Conservation (phyloP, 2,329 filamentous ascomycete species). For the Clarireedia paspali region DNA sequence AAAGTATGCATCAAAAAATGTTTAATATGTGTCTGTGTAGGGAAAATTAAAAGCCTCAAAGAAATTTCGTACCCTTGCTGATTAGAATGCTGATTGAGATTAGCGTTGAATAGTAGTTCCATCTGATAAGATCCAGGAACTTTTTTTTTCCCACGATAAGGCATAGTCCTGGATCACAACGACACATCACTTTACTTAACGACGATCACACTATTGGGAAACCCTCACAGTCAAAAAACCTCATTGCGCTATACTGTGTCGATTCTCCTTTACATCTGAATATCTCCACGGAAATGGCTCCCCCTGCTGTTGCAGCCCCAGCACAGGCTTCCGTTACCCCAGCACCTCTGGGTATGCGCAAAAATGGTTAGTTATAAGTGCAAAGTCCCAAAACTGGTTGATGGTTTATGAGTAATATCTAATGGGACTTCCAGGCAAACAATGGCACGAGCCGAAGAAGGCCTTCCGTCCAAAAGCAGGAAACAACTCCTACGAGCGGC, state of each 20-base stretch:
- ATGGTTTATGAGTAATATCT: constrained; percentile 14
- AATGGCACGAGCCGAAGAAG: constrained; percentile 80
- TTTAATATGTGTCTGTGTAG: too few relatives aligned
- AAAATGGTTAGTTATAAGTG: constrained; percentile 56
- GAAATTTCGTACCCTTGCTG: not conserved
- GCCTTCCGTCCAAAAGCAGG: constrained; percentile 79
- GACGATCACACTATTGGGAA: not conserved
- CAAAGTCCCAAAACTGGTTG: not conserved
- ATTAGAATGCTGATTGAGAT: not conserved
- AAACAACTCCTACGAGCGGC: constrained; percentile 70
- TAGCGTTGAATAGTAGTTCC: not conserved
- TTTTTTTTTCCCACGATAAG: not conserved
- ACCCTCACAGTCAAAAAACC: not conserved
- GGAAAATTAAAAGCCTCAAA: not conserved
- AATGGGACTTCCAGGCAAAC: constrained; percentile 59
- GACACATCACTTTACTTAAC: not conserved
- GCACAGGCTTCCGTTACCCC: not conserved
- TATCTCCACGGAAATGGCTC: constrained; percentile 22
- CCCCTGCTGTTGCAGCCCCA: constrained; percentile 2
- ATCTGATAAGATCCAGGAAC: not conserved
- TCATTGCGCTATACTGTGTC: not conserved
- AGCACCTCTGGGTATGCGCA: constrained; percentile 55
- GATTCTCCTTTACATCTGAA: not conserved
- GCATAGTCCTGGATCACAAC: not conserved
- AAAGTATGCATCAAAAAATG: too few relatives aligned